Conservation (phyloP, 257 asterid species). For the Leonotis leonurus region DNA sequence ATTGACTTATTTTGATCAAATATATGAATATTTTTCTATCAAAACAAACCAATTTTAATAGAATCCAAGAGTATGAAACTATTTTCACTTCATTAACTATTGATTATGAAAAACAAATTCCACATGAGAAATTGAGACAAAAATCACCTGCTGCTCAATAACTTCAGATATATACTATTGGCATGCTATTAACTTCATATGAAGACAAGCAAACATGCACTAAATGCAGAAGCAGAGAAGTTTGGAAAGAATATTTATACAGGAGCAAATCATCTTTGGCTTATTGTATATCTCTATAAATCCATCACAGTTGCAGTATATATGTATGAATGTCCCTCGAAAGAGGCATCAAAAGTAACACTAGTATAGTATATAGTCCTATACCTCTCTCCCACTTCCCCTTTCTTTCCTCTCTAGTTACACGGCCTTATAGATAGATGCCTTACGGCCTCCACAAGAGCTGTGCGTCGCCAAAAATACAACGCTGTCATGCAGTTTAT, state of each 20-base stretch:
- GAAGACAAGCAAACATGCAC: neutral
- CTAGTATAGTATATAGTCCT: neutral
- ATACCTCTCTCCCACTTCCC: conserved; percentile 18
- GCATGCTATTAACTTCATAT: neutral
- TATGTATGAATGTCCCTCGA: conserved; percentile 12
- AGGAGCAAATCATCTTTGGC: conserved; percentile 9
- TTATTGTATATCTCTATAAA: conserved; percentile 21
- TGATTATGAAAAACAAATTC: too few species aligned
- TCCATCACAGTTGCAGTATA: conserved; percentile 7
- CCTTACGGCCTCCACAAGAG: conserved; percentile 23
- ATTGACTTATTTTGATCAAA: too few species aligned
- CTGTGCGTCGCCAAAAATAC: conserved; percentile 15
- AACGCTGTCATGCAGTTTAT: conserved; percentile 4
- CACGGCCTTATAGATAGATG: conserved; percentile 6
- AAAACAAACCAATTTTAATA: too few species aligned
- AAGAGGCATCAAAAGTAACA: conserved; percentile 15
- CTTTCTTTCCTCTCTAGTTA: conserved; percentile 3
- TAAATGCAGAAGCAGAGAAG: neutral
- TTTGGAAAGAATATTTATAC: conserved; percentile 10
- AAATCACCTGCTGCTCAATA: neutral
- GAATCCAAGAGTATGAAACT: too few species aligned
- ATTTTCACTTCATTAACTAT: too few species aligned
- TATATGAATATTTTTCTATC: too few species aligned
- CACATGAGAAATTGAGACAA: neutral
- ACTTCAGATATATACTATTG: neutral